A percentile compares a stretch with the other conserved stretches of the same genome.
Conservation (phyloP, 108 stramenopile genomes). For the Cyclostephanos tholiformis region DNA sequence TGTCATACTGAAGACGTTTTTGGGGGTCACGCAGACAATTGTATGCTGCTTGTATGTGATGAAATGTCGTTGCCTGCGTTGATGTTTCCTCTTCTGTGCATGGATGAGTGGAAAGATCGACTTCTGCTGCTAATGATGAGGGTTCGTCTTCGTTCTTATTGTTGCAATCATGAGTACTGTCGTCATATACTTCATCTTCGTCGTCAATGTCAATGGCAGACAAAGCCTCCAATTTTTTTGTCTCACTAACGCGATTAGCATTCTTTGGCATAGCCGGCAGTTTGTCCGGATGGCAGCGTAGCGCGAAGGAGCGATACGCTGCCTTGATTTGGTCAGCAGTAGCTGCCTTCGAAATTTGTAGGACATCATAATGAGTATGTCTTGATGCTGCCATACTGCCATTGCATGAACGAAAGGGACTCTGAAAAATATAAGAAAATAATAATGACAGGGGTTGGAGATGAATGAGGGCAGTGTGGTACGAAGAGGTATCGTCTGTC, state of each 20-base stretch:
- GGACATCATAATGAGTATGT: slow-evolving; percentile 71
- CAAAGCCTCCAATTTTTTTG: slow-evolving; percentile 15
- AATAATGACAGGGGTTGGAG: background rate
- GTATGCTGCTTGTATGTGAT: slow-evolving; percentile 73
- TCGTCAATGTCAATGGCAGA: slow-evolving; percentile 40
- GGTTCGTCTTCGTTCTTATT: background rate
- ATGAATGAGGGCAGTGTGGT: too few relatives aligned
- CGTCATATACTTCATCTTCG: slow-evolving; percentile 26
- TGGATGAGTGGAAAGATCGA: background rate
- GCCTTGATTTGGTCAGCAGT: slow-evolving; percentile 71
- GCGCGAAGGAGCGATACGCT: slow-evolving; percentile 64
- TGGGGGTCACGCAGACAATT: slow-evolving; percentile 57
- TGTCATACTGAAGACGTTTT: slow-evolving; percentile 60
- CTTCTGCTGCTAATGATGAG: slow-evolving; percentile 5
- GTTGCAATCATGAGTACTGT: background rate
- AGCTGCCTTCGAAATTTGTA: slow-evolving; percentile 66
- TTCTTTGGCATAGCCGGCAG: background rate
- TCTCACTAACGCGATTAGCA: slow-evolving; percentile 5
- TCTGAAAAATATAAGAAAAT: background rate
- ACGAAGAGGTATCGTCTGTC: too few relatives aligned
- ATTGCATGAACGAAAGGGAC: background rate
- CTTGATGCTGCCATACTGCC: slow-evolving; percentile 11
- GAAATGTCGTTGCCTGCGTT: slow-evolving; percentile 39
- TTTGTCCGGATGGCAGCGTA: slow-evolving; percentile 73
- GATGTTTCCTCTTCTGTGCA: slow-evolving; percentile 18